Base-by-base conservation (phyloP, 192 early-diverging fungal species). In the Geranomyces michiganensis region DNA sequence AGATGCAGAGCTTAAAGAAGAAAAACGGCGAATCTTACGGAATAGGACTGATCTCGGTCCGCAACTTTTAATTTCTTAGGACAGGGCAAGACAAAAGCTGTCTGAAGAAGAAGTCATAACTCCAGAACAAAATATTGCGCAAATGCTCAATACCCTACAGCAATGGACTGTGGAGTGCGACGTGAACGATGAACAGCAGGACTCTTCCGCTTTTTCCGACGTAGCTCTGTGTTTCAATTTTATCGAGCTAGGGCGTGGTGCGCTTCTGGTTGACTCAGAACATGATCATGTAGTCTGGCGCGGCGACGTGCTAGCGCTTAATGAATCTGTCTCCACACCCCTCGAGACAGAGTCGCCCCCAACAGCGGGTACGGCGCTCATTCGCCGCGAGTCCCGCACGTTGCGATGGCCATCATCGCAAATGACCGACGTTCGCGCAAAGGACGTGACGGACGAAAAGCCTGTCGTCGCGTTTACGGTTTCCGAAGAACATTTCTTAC, bases 51-150 rank as follows among this genome's bases (percentile, higher is more conserved):
- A n/a, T n/a, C n/a, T n/a, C n/a, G n/a, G n/a, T n/a, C n/a, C n/a
- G n/a, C n/a, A n/a, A n/a, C n/a, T n/a, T n/a, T n/a, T n/a, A n/a
- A n/a, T 58, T 27, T 13, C 13, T 7, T 43, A 72, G 71, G 64
- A 51, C 13, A 51, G 43, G 44, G 72, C 72, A 9, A 46, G 62
- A 59, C 64, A 73, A 47, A 73, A 73, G 65, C 72, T 73, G 12
- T 31, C 62, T 27, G 63, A 73, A 59, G 72, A 73, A 22, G 72
- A 73, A 27, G 33, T 56, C 6, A 56, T 33, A 22, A 67, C 72
- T n/a, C 64, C 72, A 15, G 64, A 67, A 36, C 51, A 73, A 9
- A 36, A 32, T 36, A 55, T 73, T n/a, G 29, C 26, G 5, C 22
- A 73, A 31, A 55, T 64, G 26, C 6, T 71, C 13, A 17, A 62